Evolutionary conservation across 805 yeast genomes (phyloP).

Genomic region (Limtongozyma cylindracea): DNA sequence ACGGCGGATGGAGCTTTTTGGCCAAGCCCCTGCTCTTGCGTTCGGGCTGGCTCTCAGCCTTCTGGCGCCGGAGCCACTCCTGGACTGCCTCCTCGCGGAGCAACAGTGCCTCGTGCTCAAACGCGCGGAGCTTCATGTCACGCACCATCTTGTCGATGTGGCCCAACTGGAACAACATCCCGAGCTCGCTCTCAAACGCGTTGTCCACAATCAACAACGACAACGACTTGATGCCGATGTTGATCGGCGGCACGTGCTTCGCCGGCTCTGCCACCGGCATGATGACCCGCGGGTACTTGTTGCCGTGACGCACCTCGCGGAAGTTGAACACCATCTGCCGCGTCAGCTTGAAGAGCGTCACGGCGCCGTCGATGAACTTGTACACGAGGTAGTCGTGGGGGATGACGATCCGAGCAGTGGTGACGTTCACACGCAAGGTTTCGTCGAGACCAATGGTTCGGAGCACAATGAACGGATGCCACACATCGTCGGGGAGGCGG

Average conservation of each 20-base stretch:
- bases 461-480: no score
- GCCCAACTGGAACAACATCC: slow-evolving; percentile 41
- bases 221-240: slow-evolving; percentile 26
- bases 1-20: no score
- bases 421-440: no score
- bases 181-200: slow-evolving; percentile 62
- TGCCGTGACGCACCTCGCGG: slow-evolving; percentile 5
- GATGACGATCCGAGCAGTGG: slow-evolving; percentile 25
- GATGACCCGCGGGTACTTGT: slow-evolving; percentile 9
- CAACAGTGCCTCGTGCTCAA: slow-evolving; percentile 36
- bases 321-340: slow-evolving; percentile 32
- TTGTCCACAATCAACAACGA: slow-evolving; percentile 62
- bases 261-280: slow-evolving; percentile 13
- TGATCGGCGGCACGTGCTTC: slow-evolving; percentile 25
- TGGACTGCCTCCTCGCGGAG: no score
- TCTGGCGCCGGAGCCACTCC: no score
- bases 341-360: slow-evolving; percentile 39
- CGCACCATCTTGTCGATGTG: slow-evolving; percentile 4
- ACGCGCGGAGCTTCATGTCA: no score
- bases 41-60: no score
- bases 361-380: slow-evolving; percentile 55
- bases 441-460: no score
- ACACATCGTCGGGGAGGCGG: no score
- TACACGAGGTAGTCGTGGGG: slow-evolving; percentile 61
- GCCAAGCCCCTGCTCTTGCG: slow-evolving; percentile 1